phyloP scores from a whole-genome alignment of 2,329 filamentous ascomycete species.

The Harringtonia aguacate region DNA sequence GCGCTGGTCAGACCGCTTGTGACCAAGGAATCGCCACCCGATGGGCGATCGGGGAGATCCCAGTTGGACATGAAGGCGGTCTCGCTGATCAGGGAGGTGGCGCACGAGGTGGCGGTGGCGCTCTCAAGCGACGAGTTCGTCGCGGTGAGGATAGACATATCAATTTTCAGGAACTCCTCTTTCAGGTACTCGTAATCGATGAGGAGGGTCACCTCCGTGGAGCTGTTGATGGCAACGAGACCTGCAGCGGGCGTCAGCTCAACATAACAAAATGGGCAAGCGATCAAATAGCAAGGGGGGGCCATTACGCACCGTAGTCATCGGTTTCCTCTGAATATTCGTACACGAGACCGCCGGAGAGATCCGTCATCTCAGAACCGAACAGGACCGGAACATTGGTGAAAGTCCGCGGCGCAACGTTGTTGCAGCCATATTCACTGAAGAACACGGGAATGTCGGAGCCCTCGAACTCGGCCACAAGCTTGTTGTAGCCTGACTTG shows the following conservation, averaged over 20 bases:
- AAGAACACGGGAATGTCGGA: slow-evolving; percentile 65
- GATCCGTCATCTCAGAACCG: slow-evolving; percentile 50
- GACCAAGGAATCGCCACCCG: slow-evolving; percentile 1
- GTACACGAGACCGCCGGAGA: slow-evolving; percentile 65
- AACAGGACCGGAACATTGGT: slow-evolving; percentile 63
- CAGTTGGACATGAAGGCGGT: not conserved
- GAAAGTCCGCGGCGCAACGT: slow-evolving; percentile 53
- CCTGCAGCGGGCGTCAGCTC: not conserved
- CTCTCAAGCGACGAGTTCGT: not conserved
- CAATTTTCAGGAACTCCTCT: not conserved
- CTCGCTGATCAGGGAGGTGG: not conserved
- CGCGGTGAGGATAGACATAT: not conserved
- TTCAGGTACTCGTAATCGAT: slow-evolving; percentile 1
- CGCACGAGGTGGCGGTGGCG: not conserved
- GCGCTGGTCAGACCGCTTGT: slow-evolving; percentile 1
- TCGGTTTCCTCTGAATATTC: slow-evolving; percentile 61
- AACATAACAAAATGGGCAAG: not conserved
- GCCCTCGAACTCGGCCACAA: slow-evolving; percentile 52
- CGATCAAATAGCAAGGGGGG: too few species aligned
- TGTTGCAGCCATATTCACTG: slow-evolving; percentile 67
- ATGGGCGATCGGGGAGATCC: slow-evolving; percentile 2
- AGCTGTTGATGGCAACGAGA: slow-evolving; percentile 4
- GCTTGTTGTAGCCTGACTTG: slow-evolving; percentile 39
- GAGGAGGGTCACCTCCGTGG: slow-evolving; percentile 3
- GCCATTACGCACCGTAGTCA: slow-evolving; percentile 40